Percentiles rank a stretch among this genome's conserved stretches.
Conservation (phyloP, 108 stramenopile genomes). For the Cyclotella baltica region DNA sequence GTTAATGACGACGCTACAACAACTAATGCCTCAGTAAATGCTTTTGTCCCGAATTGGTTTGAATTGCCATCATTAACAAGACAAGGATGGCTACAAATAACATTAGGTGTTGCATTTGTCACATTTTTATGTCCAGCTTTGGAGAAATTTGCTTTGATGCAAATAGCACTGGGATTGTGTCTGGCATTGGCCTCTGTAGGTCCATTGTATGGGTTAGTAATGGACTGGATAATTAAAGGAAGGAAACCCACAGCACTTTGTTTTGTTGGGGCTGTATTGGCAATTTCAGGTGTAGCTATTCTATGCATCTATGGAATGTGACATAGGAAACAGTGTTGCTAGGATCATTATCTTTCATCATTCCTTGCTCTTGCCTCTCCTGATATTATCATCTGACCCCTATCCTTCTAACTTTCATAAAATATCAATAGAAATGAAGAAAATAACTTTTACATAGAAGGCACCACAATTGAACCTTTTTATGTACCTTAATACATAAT, state of each 20-base stretch:
- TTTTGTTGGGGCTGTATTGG: conserved; percentile 59
- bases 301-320: conserved; percentile 56
- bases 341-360: no score
- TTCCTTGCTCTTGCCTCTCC: no score
- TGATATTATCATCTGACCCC: no score
- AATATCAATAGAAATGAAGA: no score
- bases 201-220: conserved; percentile 78
- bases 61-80: conserved; percentile 57
- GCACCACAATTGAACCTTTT: no score
- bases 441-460: no score
- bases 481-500: no score
- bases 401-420: no score
- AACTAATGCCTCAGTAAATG: not conserved
- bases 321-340: no score
- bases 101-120: conserved; percentile 76
- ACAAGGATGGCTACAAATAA: conserved; percentile 63
- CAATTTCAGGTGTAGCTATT: conserved; percentile 70
- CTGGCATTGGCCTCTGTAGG: conserved; percentile 79
- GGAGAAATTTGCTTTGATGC: conserved; percentile 86
- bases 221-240: conserved; percentile 60
- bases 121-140: conserved; percentile 83
- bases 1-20: not conserved
- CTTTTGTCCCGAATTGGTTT: conserved; percentile 53
- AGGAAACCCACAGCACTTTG: conserved; percentile 52
- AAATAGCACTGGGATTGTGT: conserved; percentile 77